Evolutionary conservation across 2,329 filamentous ascomycete species (phyloP), one percentile per base, ranked within the genome.

Genomic region (Periglandula ipomoeae): DNA sequence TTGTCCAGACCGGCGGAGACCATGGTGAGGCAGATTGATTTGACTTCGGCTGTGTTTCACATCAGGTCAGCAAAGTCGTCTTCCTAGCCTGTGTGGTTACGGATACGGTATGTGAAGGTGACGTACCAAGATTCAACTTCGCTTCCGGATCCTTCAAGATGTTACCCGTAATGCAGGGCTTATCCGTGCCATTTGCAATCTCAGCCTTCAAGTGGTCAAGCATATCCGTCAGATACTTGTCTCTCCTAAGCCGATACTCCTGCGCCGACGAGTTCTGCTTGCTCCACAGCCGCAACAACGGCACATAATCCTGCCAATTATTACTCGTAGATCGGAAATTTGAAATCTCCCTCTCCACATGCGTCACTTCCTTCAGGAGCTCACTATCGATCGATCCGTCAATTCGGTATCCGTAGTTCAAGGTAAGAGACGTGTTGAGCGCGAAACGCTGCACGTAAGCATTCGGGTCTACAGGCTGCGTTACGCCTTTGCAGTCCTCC

Each of bases 251-350:
- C 34, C 85, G 77, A 65, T 82, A 87, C 52, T 82, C 78, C 7
- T 75, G 67, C 0, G 86, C 84, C 44, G 80, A 75, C 3, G 71
- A 71, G 57, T 80, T 88, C 53, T 75, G 75, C 27, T 72, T 78
- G 2, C 81, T 76, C 55, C 79, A 75, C 2, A 89, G 63, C 24
- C 87, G 75, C 52, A 93, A 62, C 5, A 90, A 58, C 0, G 87
- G 86, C n/a, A 93, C 79, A 56, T 91, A 91, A 59, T 93, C 87
- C 59, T 88, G 84, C 80, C 85, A 87, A 62, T 91, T 91, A 60
- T 89, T 88, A 57, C 83, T 87, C 0, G 86, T 91, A 23, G 80
- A 85, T 43, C 87, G 71, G 60, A 90, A 85, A 57, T 87, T 87
- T 47, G 82, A 84, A 22, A 93, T 81, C 5, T 81, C 82, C 26